Evolutionary conservation across 108 stramenopile genomes (phyloP), one percentile per base, ranked within the genome.

Genomic region (Ochromonas danica): DNA sequence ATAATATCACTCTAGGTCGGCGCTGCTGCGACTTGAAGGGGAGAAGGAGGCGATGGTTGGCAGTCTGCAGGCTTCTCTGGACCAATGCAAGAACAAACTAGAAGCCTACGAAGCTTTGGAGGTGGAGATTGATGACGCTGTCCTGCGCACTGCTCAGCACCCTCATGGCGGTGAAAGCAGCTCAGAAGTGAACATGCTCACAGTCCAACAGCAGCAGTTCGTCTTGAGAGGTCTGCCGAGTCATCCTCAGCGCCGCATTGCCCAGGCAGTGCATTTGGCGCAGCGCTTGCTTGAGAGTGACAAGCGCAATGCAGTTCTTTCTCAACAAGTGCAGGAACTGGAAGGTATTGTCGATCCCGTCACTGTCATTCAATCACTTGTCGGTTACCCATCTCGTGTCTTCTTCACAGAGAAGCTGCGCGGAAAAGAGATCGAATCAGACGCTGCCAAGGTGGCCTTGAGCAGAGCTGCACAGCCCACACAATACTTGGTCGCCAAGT

Each of bases 31-130:
- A 28, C 6, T 67, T 3, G 63, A 67, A 67, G 6, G 6, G 31
- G 63, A 67, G 6, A 3, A 28, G 30, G 3, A 22, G 25, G 14
- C 3, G 3, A 36, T 35, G 6, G 33, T 28, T 25, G 31, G 6
- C 30, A 6, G 3, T 6, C 6, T 31, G 31, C 63, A 67, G 31
- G 63, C 35, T 36, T 3, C 3, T 6, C 6, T 67, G 14, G 35
- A 67, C 10, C 3, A 28, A 33, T 36, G 3, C 3, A 33, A 3
- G 3, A 6, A 31, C 14, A 28, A 36, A 25, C 30, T 67, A 10
- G 10, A 67, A 36, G 17, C 63, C 3, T 67, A 67, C 31, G 63
- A 67, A 67, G 31, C 63, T 10, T 36, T 67, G 10, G 63, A 67
- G 31, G 63, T 67, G 17, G 63, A 67, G 25, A 36, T 67, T 25